Base-by-base conservation (phyloP, 805 yeast species). In the Lipomyces mesembrius region DNA sequence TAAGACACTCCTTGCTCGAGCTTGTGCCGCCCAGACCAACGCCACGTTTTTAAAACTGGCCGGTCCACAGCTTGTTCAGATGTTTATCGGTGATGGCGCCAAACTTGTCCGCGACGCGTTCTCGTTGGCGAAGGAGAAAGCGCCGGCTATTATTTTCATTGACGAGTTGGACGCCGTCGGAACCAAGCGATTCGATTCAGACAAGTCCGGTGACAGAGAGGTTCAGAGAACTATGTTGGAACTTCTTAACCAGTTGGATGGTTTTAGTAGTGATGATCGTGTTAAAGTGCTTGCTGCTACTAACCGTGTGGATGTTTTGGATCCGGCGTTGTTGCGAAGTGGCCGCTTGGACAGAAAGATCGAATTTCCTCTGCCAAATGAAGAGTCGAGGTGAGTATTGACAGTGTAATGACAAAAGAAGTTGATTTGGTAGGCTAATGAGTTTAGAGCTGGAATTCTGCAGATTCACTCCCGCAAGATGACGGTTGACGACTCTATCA, bases 211-310 rank as follows among this genome's bases (percentile, higher is more conserved):
- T 78, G 99, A 95, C 79, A 87, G 98, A 77, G 99, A 95, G 82
- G 97, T 95, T 64, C 99, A 95, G 81, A 89, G 99, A 86, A 95
- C 99, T 39, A 95, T 95, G 99, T 85, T 95, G 86, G 99, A 95
- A 80, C 84, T 95, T 76, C 86, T 95, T 76, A 95, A 95, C 80
- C 99, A 95, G 81, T 84, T 95, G 79, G 99, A 95, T 81, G 99
- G 99, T 59, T 95, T 95, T 77, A 97, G 96, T 39, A 90, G 97
- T 29, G 98, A 95, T 79, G 99, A 95, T 77, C 84, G 98, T 72
- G 99, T 95, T 64, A 95, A 95, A 80, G 98, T 95, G 56, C 84
- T 95, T 71, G 98, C 98, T 14, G 99, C 99, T 54, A 95, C 99
- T 2, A 95, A 95, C 79, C 89, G 99, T 83, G 98, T 95, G 52